A percentile compares a stretch with the other conserved stretches of the same genome.
Conservation (phyloP, 73 alveolate species). For the Breviolum minutum region DNA sequence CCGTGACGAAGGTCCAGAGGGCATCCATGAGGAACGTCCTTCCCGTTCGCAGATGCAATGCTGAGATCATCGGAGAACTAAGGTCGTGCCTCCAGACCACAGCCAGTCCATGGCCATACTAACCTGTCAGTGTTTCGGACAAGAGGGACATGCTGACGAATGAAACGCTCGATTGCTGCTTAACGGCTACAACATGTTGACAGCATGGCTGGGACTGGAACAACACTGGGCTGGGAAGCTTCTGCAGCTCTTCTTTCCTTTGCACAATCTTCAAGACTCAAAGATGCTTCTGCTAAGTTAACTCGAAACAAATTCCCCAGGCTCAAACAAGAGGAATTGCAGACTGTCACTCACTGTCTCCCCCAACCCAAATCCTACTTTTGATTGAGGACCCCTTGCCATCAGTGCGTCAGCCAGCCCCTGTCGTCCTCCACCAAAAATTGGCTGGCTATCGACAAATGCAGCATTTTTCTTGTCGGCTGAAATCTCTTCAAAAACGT, state of each 20-base stretch:
- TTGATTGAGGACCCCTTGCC: not conserved
- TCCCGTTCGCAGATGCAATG: not conserved
- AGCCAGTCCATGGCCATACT: slow-evolving; percentile 94
- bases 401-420: slow-evolving; percentile 42
- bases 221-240: slow-evolving; percentile 86
- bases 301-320: no score
- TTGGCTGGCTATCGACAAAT: no score
- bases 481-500: not conserved
- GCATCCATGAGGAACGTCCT: slow-evolving; percentile 51
- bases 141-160: not conserved
- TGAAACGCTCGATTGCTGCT: not conserved
- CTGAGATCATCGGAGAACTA: not conserved
- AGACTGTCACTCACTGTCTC: not conserved
- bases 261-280: not conserved
- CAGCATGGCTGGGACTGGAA: not conserved
- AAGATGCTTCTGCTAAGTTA: no score
- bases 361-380: not conserved
- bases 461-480: no score
- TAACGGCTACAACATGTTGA: not conserved
- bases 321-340: no score
- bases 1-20: not conserved
- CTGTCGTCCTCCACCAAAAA: slow-evolving; percentile 5
- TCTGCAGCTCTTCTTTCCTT: slow-evolving; percentile 82
- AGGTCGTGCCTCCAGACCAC: slow-evolving; percentile 44
- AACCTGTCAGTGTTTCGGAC: not conserved